Conservation (phyloP, 192 early-diverging fungal genomes). For the Gryganskiella cystojenkinii region DNA sequence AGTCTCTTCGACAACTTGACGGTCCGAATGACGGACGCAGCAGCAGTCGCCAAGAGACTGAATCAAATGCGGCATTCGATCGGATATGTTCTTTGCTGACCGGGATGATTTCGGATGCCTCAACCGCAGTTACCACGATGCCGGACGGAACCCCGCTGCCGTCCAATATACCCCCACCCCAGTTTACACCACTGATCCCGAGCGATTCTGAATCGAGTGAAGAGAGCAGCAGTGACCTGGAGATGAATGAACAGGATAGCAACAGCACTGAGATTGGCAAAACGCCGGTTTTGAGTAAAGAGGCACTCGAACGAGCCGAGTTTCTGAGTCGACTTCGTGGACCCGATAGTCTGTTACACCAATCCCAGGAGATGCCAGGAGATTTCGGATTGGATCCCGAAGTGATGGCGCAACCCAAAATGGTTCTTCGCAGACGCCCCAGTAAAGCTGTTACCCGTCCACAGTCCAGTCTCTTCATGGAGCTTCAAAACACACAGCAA, state of each 20-base stretch:
- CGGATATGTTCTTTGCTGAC: conserved; percentile 42
- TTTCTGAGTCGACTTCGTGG: not conserved
- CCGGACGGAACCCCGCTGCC: conserved; percentile 40
- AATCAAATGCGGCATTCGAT: conserved; percentile 40
- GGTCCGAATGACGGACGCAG: conserved; percentile 7
- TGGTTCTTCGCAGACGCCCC: conserved; percentile 8
- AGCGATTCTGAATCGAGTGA: conserved; percentile 28
- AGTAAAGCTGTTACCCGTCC: conserved; percentile 24
- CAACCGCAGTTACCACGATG: conserved; percentile 46
- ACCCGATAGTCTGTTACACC: not conserved
- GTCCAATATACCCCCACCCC: conserved; percentile 27
- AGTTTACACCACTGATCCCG: conserved; percentile 17
- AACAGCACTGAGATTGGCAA: not conserved
- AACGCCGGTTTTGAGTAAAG: not conserved
- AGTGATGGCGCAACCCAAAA: conserved; percentile 2
- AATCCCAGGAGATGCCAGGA: not conserved
- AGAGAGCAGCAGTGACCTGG: conserved; percentile 4
- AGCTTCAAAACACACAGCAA: conserved; percentile 42
- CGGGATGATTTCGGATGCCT: conserved; percentile 50
- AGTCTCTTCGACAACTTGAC: conserved; percentile 40
- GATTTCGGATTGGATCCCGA: not conserved
- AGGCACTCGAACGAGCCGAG: too few relatives aligned
- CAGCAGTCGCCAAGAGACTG: conserved; percentile 15
- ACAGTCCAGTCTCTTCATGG: conserved; percentile 38
- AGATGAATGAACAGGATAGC: conserved; percentile 5